Conservation (phyloP, 2,329 filamentous ascomycete genomes). For the Cladosporium cucumerinum region DNA sequence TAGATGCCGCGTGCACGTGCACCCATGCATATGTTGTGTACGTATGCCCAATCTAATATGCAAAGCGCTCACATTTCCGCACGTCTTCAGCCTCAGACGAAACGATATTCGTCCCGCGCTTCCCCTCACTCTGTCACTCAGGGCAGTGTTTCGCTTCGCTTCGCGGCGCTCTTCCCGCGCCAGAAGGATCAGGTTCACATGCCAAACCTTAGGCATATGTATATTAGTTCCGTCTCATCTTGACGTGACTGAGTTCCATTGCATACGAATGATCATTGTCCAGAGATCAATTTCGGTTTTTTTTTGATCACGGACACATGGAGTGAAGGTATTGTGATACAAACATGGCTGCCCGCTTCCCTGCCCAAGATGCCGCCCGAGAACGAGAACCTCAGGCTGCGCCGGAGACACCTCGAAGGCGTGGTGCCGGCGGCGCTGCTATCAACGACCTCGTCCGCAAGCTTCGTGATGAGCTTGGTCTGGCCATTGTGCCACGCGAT, state of each 20-base stretch:
- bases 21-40: neutral
- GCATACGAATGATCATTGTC: neutral
- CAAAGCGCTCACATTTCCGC: neutral
- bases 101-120: slow-evolving; percentile 1
- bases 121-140: slow-evolving; percentile 2
- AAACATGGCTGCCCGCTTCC: neutral
- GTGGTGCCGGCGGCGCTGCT: neutral
- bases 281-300: neutral
- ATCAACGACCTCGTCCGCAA: neutral
- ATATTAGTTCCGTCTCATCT: neutral
- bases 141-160: slow-evolving; percentile 5
- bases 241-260: neutral
- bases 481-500: neutral
- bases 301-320: neutral
- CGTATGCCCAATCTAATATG: neutral
- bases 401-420: neutral
- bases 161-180: neutral
- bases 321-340: neutral
- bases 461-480: slow-evolving; percentile 1
- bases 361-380: neutral
- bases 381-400: neutral
- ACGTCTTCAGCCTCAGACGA: neutral
- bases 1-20: neutral
- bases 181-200: neutral
- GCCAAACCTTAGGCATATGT: neutral